Conservation (phyloP, 306 rosid species). For the Bauhinia variegata region DNA sequence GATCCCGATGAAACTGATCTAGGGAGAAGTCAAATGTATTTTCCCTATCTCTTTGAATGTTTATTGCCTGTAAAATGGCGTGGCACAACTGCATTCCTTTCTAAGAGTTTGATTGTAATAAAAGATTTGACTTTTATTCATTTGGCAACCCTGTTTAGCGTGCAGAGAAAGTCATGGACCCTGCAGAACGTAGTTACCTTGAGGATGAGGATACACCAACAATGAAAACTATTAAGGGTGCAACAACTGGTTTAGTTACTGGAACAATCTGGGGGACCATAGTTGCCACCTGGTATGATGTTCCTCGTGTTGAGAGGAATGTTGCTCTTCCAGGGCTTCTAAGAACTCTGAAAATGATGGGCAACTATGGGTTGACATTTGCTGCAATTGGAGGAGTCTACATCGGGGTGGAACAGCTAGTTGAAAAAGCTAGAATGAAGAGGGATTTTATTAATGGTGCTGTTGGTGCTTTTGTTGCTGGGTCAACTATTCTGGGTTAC, state of each 20-base stretch:
- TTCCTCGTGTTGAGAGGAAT: slow-evolving; percentile 95
- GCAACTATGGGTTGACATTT: slow-evolving; percentile 78
- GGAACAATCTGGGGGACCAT: slow-evolving; percentile 89
- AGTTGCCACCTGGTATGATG: slow-evolving; percentile 91
- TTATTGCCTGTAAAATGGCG: slow-evolving; percentile 1
- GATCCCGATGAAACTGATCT: slow-evolving; percentile 23
- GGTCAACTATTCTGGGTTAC: slow-evolving; percentile 85
- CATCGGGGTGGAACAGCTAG: slow-evolving; percentile 88
- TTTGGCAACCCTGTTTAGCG: slow-evolving; percentile 9
- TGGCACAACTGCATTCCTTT: slow-evolving; percentile 1
- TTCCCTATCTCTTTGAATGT: slow-evolving; percentile 9
- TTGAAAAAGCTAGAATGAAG: slow-evolving; percentile 78
- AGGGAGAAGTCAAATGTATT: slow-evolving; percentile 2
- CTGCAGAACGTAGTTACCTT: slow-evolving; percentile 84
- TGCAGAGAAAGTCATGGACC: slow-evolving; percentile 58
- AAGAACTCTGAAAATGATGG: slow-evolving; percentile 95
- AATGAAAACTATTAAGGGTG: slow-evolving; percentile 83
- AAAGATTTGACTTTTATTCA: neutral
- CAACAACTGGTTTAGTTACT: slow-evolving; percentile 77
- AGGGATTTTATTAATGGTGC: slow-evolving; percentile 95
- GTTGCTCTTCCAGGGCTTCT: slow-evolving; percentile 93
- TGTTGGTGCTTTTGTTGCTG: slow-evolving; percentile 95
- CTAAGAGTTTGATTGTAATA: neutral
- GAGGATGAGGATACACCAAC: slow-evolving; percentile 78
- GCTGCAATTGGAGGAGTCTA: slow-evolving; percentile 98